Base-by-base conservation (phyloP, 129 eudicot genomes). In the Kitagawia praeruptora region DNA sequence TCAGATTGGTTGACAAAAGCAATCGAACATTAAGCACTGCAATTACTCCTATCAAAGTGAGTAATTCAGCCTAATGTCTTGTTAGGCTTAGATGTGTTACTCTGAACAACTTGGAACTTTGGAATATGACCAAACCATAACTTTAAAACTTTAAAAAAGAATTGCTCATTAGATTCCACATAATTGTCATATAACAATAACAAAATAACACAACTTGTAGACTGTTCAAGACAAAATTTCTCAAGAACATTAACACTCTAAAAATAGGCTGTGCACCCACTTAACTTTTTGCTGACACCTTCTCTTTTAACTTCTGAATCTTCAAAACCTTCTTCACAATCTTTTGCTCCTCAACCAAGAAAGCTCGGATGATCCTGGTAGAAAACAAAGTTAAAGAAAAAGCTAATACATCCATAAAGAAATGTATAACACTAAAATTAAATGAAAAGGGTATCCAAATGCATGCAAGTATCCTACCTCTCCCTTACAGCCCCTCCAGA, bases 401-500 rank as follows among this genome's bases (percentile, higher is more conserved):
- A 58, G 67, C 34, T 58, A 23, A 23, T n/a, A n/a, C 8, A 61
- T n/a, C 16, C 69, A 61, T 61, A 61, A 8, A 53, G 27, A 53
- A 61, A 25, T 61, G 69, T 61, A 61, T 3, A 34, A 34, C 37
- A 34, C 37, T 34, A 1, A 34, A 61, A n/a, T 25, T 23, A 58
- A 23, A 23, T 23, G 28, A 58, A 14, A 23, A 8, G 1, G 31
- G 13, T 23, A 23, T 6, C 13, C 28, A 58, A 58, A 58, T 58
- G 14, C 66, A 58, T 8, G 31, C 66, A 58, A 58, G 31, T 8
- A 61, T 21, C 69, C 27, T 81, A 90, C 98, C 98, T 87, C 81
- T 93, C 98, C 66, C 98, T 88, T 11, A 93, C 96, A 38, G 98
- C 98, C 82, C 92, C 85, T 21, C 93, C 93, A 72, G 98, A 93